Base-by-base conservation (phyloP, 73 alveolate species). In the Tetrahymena borealis region DNA sequence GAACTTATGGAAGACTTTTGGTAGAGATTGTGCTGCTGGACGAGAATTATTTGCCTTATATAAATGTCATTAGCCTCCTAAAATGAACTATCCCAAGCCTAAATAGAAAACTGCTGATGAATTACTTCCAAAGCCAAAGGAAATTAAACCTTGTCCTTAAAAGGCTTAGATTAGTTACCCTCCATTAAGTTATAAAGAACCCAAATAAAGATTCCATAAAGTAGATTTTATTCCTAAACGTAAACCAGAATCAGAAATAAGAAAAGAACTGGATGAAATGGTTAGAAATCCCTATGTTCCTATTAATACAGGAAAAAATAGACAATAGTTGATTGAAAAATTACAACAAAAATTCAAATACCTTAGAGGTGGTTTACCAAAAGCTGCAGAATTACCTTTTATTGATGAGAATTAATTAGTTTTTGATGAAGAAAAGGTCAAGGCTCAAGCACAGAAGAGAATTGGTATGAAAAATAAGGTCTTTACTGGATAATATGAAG, bases 11-110 rank as follows among this genome's bases (percentile, higher is more conserved):
- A 96, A 96, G 91, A 32, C 91, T 13, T 96, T 96, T 91, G 98
- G 98, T 35, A 91, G 96, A 78, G 98, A 94, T 32, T 78, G 95
- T 39, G 94, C 94, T 20, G 95, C 94, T n/a, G 98, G 98, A 0
- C 91, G 94, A 43, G 96, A 94, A 94, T 93, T 96, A 12, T 96
- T 79, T 37, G 91, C 96, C 7, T 90, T 96, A 90, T 96, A 94
- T 85, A 91, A 94, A 38, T 94, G 93, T 16, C 93, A 91, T 36
- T 96, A 94, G 78, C 94, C 94, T 78, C 98, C 98, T n/a, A 94
- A 96, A 91, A 91, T 96, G 0, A 38, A 90, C 90, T 96, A 96
- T 90, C 98, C 97, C 0, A 96, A 96, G 90, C 96, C 96, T 1
- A 92, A 93, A 60, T 85, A 93, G 39, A 93, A 93, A 90, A 93